These are phyloP conservation scores for Chlorella ohadii DNA, from an alignment of 139 green algal species.

Conservation along the genomic window DNA sequence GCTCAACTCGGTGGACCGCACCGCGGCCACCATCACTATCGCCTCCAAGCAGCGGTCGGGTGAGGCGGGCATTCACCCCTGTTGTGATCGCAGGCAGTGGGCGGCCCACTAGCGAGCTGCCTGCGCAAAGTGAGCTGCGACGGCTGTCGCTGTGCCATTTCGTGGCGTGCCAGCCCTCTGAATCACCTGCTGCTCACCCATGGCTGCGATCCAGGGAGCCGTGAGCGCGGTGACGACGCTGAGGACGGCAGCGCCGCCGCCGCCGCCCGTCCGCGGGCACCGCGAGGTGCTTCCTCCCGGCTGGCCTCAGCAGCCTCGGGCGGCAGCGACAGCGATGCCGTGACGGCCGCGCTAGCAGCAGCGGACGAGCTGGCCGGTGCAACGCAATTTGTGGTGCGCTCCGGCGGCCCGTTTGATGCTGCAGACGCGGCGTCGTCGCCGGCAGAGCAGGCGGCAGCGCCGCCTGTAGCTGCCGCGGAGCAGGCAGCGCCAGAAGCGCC, in stretches of 20 bases:
- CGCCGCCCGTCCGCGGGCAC: background rate
- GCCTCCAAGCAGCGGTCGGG: background rate
- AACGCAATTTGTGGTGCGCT: slow-evolving; percentile 3
- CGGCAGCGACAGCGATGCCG: background rate
- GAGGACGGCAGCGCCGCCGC: background rate
- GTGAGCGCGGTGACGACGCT: too few species aligned
- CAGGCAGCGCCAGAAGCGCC: too few species aligned
- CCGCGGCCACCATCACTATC: slow-evolving; percentile 31
- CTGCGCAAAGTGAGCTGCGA: too few species aligned
- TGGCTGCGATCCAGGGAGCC: too few species aligned
- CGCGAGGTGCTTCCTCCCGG: background rate
- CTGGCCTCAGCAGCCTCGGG: background rate
- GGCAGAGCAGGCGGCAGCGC: too few species aligned
- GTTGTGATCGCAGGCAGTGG: background rate
- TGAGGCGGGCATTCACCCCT: background rate
- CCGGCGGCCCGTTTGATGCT: background rate
- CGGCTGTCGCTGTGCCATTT: too few species aligned
- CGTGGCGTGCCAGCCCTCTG: too few species aligned
- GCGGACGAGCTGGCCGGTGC: background rate
- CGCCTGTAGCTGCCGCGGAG: too few species aligned
- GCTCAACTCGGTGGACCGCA: slow-evolving; percentile 75
- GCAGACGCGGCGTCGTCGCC: too few species aligned
- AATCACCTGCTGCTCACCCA: too few species aligned
- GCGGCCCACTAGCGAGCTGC: too few species aligned
- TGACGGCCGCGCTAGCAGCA: slow-evolving; percentile 1